A percentile compares a stretch with the other conserved stretches of the same genome.
Evolutionary conservation across 768 basidiomycete genomes (phyloP).

Genomic region (Termitomyces sp.): DNA sequence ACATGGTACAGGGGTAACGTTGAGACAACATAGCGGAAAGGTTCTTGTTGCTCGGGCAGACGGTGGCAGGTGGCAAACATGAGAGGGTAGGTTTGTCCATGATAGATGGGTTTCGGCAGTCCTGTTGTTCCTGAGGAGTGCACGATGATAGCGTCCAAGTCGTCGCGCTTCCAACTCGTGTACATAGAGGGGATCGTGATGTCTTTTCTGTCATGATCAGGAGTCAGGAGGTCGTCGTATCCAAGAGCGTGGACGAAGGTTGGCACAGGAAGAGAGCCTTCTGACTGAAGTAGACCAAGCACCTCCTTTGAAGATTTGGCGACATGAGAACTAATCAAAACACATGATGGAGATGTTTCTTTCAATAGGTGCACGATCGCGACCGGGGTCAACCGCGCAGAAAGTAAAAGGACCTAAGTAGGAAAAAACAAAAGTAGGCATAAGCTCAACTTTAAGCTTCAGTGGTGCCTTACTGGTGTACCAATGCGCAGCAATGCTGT

Average conservation of each 20-base stretch:
- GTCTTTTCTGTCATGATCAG: slow-evolving; percentile 8
- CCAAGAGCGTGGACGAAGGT: slow-evolving; percentile 19
- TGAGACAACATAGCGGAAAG: slow-evolving; percentile 27
- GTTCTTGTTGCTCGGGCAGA: slow-evolving; percentile 23
- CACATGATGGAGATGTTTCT: slow-evolving; percentile 21
- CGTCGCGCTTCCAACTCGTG: slow-evolving; percentile 16
- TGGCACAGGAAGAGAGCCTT: slow-evolving; percentile 11
- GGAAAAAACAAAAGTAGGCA: neutral
- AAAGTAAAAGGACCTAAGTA: slow-evolving; percentile 31
- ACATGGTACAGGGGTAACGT: slow-evolving; percentile 35
- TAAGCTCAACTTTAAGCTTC: neutral
- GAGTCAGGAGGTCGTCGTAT: slow-evolving; percentile 23
- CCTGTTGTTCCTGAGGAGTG: slow-evolving; percentile 48
- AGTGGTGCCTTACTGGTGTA: slow-evolving; percentile 23
- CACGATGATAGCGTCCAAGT: slow-evolving; percentile 35
- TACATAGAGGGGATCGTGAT: slow-evolving; percentile 22
- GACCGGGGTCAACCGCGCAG: slow-evolving; percentile 28
- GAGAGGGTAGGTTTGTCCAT: slow-evolving; percentile 27
- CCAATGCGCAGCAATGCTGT: slow-evolving; percentile 29
- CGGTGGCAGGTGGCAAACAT: slow-evolving; percentile 29
- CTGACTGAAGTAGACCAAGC: slow-evolving; percentile 11
- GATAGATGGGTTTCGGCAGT: slow-evolving; percentile 40
- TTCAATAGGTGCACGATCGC: slow-evolving; percentile 29
- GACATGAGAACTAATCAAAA: slow-evolving; percentile 27
- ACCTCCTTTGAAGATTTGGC: slow-evolving; percentile 25